Evolutionary conservation across 495 filamentous ascomycete species (phyloP).

Genomic region (Aspergillus bridgeri): DNA sequence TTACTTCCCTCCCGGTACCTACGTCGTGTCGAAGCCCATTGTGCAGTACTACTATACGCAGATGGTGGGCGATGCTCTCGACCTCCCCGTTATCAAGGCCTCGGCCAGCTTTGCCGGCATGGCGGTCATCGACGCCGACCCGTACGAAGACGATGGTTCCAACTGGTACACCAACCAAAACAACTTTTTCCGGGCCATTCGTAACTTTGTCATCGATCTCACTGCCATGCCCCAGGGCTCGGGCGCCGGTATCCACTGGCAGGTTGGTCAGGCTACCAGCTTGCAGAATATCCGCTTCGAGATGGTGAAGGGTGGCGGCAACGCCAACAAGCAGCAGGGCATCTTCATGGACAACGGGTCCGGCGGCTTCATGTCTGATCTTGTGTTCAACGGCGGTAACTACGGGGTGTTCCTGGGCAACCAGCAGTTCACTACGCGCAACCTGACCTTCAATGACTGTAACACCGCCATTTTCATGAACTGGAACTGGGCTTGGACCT

Average conservation of each 20-base stretch:
- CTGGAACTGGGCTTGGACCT: constrained; percentile 92
- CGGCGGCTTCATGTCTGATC: constrained; percentile 83
- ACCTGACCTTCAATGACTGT: constrained; percentile 85
- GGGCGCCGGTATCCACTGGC: constrained; percentile 92
- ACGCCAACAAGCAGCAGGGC: constrained; percentile 74
- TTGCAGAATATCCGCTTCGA: constrained; percentile 88
- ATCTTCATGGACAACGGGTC: constrained; percentile 97
- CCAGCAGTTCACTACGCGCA: constrained; percentile 93
- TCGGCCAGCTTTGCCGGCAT: constrained; percentile 71
- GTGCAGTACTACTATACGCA: constrained; percentile 78
- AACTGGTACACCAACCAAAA: constrained; percentile 93
- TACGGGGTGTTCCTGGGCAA: constrained; percentile 86
- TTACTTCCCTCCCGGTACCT: constrained; percentile 79
- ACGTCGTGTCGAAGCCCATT: constrained; percentile 65
- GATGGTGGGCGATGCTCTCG: constrained; percentile 68
- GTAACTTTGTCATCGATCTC: constrained; percentile 90
- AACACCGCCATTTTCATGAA: constrained; percentile 87
- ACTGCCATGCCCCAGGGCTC: constrained; percentile 59
- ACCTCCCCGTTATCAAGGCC: constrained; percentile 75
- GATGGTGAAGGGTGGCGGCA: constrained; percentile 71
- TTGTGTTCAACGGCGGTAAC: constrained; percentile 83
- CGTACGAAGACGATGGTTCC: constrained; percentile 59
- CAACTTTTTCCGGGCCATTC: constrained; percentile 96
- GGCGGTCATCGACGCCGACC: constrained; percentile 85
- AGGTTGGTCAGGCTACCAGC: constrained; percentile 91